Base-by-base conservation (phyloP, 1,284 basidiomycete genomes). In the Anthracocystis walkeri region DNA sequence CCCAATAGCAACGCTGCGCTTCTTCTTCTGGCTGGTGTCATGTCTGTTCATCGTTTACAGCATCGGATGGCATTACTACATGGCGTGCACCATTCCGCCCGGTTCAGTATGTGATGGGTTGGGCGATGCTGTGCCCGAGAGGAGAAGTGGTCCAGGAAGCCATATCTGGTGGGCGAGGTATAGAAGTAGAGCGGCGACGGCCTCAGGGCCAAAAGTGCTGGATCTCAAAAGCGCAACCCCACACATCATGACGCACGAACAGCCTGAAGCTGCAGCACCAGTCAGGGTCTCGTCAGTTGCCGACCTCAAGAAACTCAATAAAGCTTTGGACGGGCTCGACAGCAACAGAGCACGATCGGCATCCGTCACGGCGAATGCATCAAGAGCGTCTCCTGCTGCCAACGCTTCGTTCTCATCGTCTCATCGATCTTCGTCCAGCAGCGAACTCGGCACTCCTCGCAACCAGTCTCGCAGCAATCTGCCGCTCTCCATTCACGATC, bases 21-120 rank as follows among this genome's bases (percentile, higher is more conserved):
- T 77, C 65, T 64, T 78, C 38, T 48, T 55, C 35, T 61, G 68
- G 40, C 42, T 90, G 7, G 90, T 92, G 0, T 78, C 90, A 51
- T 94, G 93, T 86, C 55, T 90, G 16, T 88, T 94, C 62, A 90
- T 95, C 73, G 90, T 91, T 3, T 70, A 90, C 64, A 96, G 95
- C 86, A 86, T 96, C 53, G 89, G 90, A 78, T 88, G 87, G 74
- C 92, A 96, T 82, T 97, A 97, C 86, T 95, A 90, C 84, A 91
- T 91, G 79, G 93, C 90, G 44, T 92, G 92, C 79, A 92, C 91
- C 2, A 88, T 93, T 1, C 85, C 89, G n/a, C 78, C 82, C 5
- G 82, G 83, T 2, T 60, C 72, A 11, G 75, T 80, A 0, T 40
- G 57, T 10, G 65, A 77, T 7, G 81, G 81, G 0, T 54, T 84